Conservation (phyloP, 1,284 basidiomycete species). For the Sparassis latifolia region DNA sequence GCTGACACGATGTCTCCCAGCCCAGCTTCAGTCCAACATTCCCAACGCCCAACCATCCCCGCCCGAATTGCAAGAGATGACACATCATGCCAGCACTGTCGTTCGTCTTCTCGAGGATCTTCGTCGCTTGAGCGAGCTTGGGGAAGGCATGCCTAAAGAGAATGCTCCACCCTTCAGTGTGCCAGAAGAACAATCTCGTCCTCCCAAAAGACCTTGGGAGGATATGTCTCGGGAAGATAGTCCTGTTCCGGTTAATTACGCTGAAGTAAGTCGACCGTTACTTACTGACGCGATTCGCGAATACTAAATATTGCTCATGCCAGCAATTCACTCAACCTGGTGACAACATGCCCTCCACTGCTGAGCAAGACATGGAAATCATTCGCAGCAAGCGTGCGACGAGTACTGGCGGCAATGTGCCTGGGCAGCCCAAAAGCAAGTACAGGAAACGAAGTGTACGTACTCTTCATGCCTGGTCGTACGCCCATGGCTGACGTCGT, state of each 20-base stretch:
- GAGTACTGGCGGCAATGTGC: constrained; percentile 32
- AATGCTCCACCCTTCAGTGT: constrained; percentile 12
- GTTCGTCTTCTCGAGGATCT: constrained; percentile 62
- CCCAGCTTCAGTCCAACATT: constrained; percentile 37
- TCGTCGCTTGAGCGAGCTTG: constrained; percentile 30
- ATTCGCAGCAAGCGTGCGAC: constrained; percentile 72
- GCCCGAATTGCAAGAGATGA: constrained; percentile 61
- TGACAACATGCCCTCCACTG: constrained; percentile 41
- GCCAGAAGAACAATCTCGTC: constrained; percentile 34
- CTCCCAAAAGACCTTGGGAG: constrained; percentile 74
- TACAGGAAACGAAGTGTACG: constrained; percentile 77
- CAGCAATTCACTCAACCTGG: constrained; percentile 10
- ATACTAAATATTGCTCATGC: not conserved
- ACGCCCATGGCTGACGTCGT: constrained; percentile 7
- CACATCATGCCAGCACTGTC: constrained; percentile 51
- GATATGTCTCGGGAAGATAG: constrained; percentile 45
- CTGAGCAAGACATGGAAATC: constrained; percentile 75
- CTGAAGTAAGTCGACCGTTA: constrained; percentile 20
- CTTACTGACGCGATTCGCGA: not conserved
- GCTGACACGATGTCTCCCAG: constrained; percentile 20
- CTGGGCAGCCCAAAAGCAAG: constrained; percentile 58
- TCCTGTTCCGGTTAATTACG: constrained; percentile 10
- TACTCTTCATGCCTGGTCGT: constrained; percentile 13
- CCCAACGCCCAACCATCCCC: constrained; percentile 45
- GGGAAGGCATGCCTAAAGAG: constrained; percentile 26